Evolutionary conservation across 805 yeast species (phyloP), one percentile per base, ranked within the genome.

Genomic region (Huiozyma naganishii): DNA sequence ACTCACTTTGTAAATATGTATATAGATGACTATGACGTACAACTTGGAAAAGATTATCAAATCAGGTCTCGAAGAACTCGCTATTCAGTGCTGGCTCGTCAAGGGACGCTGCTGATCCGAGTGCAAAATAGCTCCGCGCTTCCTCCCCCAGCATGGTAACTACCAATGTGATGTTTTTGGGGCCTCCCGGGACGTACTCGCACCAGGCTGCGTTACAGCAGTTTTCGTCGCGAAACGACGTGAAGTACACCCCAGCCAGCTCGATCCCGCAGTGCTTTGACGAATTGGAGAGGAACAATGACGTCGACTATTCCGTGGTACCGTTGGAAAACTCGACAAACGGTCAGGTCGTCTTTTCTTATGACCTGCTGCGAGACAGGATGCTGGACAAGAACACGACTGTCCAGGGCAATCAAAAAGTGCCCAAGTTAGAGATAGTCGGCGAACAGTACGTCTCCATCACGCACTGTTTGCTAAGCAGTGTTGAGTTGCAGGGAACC

Each of bases 311-410:
- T 55, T 80, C 90, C 0, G 82, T 88, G 8, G 83, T 92, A 2
- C 98, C 98, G 1, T 76, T 86, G 52, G 97, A 90, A 55, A 90
- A 90, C 65, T 88, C 97, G 3, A 83, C 97, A 1, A 92, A 90
- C 61, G 98, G 98, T 0, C 89, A 83, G 51, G 98, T 92, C 6
- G 83, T 80, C 1, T 76, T 81, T 56, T 85, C 96, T 0, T 80
- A 85, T 59, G 95, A 88, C 57, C 66, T 88, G 10, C 67, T 90
- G 29, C 67, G 95, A 49, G 88, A 83, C 55, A 75, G 80, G 75
- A 58, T 62, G 62, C 45, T 54, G 12, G 29, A 45, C 33, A 41
- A 28, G 23, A 35, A 37, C 13, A 39, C 35, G 3, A 29, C 27
- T 17, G 41, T 23, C n/a, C 34, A 37, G 10, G 40, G 39, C 12